phyloP scores from a whole-genome alignment of 768 basidiomycete species.

The Lactifluus rugatus region DNA sequence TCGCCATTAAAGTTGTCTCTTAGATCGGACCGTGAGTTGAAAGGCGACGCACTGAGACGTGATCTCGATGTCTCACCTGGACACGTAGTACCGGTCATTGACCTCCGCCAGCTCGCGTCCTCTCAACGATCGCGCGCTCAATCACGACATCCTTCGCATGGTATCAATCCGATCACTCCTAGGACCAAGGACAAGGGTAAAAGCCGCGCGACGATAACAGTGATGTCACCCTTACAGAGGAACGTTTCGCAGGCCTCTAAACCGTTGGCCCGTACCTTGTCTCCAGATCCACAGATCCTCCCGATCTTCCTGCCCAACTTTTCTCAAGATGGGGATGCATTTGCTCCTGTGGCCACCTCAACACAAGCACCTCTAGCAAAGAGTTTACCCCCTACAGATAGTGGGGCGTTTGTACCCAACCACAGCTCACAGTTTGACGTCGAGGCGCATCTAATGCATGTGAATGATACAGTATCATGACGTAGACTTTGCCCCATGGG shows the following conservation, averaged over 20 bases:
- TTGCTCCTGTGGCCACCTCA: constrained; percentile 31
- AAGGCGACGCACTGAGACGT: constrained; percentile 14
- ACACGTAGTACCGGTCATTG: constrained; percentile 31
- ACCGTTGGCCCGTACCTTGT: constrained; percentile 22
- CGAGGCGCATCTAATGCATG: constrained; percentile 43
- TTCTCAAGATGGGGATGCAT: constrained; percentile 28
- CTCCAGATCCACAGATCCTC: constrained; percentile 21
- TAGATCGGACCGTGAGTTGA: not conserved
- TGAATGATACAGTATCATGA: constrained; percentile 49
- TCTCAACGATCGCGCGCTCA: constrained; percentile 29
- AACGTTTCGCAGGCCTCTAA: constrained; percentile 27
- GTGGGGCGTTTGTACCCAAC: constrained; percentile 27
- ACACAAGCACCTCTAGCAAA: constrained; percentile 26
- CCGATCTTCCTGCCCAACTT: constrained; percentile 27
- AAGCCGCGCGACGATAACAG: constrained; percentile 3
- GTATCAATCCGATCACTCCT: constrained; percentile 10
- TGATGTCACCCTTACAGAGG: constrained; percentile 29
- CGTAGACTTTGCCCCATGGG: constrained; percentile 47
- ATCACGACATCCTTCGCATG: constrained; percentile 26
- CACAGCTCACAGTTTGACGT: constrained; percentile 54
- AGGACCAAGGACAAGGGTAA: not conserved
- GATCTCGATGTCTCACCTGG: constrained; percentile 23
- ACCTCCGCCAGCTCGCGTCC: constrained; percentile 34
- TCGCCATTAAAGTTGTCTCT: not conserved
- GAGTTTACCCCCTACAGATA: not conserved